These are phyloP conservation scores for Solanum bulbocastanum DNA, from an alignment of 257 asterid genomes.

Conservation along the genomic window DNA sequence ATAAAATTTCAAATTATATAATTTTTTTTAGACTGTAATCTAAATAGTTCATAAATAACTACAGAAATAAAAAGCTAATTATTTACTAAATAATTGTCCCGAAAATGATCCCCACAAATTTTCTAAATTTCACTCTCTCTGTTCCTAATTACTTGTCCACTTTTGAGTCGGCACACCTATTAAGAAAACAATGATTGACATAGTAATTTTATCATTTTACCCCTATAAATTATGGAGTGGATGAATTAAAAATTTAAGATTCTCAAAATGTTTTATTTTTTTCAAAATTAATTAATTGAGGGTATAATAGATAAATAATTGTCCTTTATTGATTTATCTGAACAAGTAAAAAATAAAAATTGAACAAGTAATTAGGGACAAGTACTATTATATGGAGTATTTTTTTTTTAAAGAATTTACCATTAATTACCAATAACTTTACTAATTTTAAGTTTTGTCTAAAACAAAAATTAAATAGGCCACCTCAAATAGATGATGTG, in stretches of 20 bases:
- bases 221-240: no score
- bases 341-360: no score
- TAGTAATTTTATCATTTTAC: no score
- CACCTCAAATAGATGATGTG: not conserved
- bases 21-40: not conserved
- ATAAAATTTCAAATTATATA: not conserved
- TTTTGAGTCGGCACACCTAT: no score
- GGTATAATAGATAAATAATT: no score
- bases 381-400: not conserved
- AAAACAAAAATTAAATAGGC: not conserved
- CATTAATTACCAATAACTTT: not conserved
- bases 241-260: no score
- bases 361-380: no score
- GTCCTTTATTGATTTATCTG: no score
- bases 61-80: not conserved
- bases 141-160: no score
- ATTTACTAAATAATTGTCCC: not conserved
- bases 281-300: no score
- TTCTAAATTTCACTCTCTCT: not conserved
- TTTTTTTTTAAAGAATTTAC: not conserved
- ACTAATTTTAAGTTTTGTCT: not conserved
- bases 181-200: no score
- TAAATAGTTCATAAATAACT: not conserved
- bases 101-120: not conserved
- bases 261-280: no score